Conservation (phyloP, 352 stramenopile species). For the Globisporangium echinulatum region DNA sequence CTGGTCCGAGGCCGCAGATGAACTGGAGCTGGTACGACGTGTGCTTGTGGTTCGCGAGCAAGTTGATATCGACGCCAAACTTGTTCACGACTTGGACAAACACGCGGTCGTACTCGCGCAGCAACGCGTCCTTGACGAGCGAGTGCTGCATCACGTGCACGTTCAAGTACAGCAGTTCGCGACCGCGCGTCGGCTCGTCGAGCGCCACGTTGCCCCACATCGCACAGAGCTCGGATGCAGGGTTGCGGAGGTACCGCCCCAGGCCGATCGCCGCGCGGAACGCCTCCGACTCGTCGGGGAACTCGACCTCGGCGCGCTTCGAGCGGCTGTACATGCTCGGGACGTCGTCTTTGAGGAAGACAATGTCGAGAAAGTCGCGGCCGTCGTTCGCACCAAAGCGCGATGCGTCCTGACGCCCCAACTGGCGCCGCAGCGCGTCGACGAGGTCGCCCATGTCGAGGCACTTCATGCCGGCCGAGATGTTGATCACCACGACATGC, state of each 20-base stretch:
- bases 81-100: slow-evolving; percentile 86
- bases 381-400: slow-evolving; percentile 72
- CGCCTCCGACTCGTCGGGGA: slow-evolving; percentile 76
- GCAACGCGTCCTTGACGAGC: slow-evolving; percentile 75
- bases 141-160: slow-evolving; percentile 84
- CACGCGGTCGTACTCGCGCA: slow-evolving; percentile 83
- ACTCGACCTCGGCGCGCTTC: slow-evolving; percentile 77
- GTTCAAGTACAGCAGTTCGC: slow-evolving; percentile 81
- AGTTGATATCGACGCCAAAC: slow-evolving; percentile 84
- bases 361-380: slow-evolving; percentile 82
- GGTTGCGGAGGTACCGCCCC: slow-evolving; percentile 79
- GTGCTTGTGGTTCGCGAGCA: slow-evolving; percentile 86
- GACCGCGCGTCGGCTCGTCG: slow-evolving; percentile 69
- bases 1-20: slow-evolving; percentile 75
- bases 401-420: slow-evolving; percentile 60
- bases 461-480: slow-evolving; percentile 85
- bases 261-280: slow-evolving; percentile 75
- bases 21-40: slow-evolving; percentile 86
- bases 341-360: slow-evolving; percentile 86
- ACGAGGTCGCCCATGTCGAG: slow-evolving; percentile 88
- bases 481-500: slow-evolving; percentile 85
- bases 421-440: slow-evolving; percentile 69
- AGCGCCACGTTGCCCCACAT: slow-evolving; percentile 83
- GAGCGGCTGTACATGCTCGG: slow-evolving; percentile 85
- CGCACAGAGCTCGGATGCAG: slow-evolving; percentile 73